Conservation (phyloP, 257 asterid genomes). For the Gentiana straminea region DNA sequence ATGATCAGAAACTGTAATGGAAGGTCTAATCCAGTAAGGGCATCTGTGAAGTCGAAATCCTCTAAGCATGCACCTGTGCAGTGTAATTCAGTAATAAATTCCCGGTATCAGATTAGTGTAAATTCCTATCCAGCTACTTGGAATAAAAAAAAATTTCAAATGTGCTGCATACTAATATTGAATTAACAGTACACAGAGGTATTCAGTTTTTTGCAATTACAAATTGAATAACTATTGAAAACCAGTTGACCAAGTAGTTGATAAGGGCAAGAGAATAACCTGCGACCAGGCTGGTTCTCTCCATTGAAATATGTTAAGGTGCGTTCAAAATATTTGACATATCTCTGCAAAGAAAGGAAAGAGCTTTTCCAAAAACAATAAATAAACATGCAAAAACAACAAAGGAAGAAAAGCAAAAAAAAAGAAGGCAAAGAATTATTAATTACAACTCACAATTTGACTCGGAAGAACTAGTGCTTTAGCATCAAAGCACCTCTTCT, state of each 20-base stretch:
- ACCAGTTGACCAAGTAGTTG: not conserved
- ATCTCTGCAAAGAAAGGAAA: slow-evolving; percentile 48
- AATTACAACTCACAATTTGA: slow-evolving; percentile 66
- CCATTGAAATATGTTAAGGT: slow-evolving; percentile 77
- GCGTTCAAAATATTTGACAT: slow-evolving; percentile 96
- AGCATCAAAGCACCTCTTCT: slow-evolving; percentile 90
- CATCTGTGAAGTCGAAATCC: slow-evolving; percentile 93
- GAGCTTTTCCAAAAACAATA: slow-evolving; percentile 3
- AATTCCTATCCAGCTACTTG: too few relatives aligned
- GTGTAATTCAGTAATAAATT: slow-evolving; percentile 8
- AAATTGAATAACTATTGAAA: not conserved
- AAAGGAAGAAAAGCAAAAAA: too few relatives aligned
- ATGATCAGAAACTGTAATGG: slow-evolving; percentile 82
- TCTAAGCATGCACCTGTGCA: slow-evolving; percentile 87
- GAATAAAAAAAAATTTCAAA: too few relatives aligned
- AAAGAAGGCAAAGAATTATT: too few relatives aligned
- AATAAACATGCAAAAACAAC: slow-evolving; percentile 8
- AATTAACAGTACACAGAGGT: too few relatives aligned
- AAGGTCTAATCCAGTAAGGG: slow-evolving; percentile 93
- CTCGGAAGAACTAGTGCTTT: slow-evolving; percentile 96
- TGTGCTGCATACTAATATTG: too few relatives aligned
- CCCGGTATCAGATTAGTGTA: too few relatives aligned
- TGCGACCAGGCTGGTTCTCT: slow-evolving; percentile 95
- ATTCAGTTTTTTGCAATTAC: not conserved
- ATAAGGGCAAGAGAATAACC: slow-evolving; percentile 29